phyloP scores from a whole-genome alignment of 2,329 filamentous ascomycete genomes.

The Cadophora malorum region DNA sequence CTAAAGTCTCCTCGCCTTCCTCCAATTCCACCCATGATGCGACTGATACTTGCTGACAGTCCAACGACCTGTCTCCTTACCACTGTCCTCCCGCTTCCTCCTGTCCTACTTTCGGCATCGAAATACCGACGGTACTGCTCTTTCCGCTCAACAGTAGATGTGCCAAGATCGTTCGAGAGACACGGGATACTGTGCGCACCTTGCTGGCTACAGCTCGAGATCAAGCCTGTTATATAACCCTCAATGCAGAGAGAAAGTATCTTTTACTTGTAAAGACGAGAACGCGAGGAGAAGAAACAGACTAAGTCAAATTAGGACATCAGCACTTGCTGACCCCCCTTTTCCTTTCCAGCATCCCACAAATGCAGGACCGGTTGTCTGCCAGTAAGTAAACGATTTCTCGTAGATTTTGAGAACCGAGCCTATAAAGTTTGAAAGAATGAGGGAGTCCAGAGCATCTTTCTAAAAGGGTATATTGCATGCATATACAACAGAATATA shows the following conservation, averaged over 20 bases:
- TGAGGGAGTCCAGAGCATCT: background rate
- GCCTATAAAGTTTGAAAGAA: background rate
- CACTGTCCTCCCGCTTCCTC: no score
- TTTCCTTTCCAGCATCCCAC: no score
- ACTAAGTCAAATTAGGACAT: no score
- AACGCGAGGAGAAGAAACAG: no score
- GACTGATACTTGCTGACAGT: no score
- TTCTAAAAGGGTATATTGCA: constrained; percentile 20
- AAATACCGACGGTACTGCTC: background rate
- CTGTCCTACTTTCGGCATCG: background rate
- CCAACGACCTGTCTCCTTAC: no score
- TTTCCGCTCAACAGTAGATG: background rate
- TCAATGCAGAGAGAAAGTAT: no score
- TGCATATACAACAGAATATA: constrained; percentile 18
- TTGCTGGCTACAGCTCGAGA: no score
- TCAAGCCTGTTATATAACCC: no score
- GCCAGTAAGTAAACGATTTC: no score
- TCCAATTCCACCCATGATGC: background rate
- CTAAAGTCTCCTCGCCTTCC: background rate
- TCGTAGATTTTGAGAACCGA: background rate
- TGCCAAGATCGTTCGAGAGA: background rate
- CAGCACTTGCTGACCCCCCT: background rate
- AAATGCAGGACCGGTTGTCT: no score
- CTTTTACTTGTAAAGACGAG: no score
- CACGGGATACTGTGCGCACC: background rate